Evolutionary conservation across 2,329 filamentous ascomycete species (phyloP), one percentile per base, ranked within the genome.

Genomic region (Zymoseptoria ardabiliae): DNA sequence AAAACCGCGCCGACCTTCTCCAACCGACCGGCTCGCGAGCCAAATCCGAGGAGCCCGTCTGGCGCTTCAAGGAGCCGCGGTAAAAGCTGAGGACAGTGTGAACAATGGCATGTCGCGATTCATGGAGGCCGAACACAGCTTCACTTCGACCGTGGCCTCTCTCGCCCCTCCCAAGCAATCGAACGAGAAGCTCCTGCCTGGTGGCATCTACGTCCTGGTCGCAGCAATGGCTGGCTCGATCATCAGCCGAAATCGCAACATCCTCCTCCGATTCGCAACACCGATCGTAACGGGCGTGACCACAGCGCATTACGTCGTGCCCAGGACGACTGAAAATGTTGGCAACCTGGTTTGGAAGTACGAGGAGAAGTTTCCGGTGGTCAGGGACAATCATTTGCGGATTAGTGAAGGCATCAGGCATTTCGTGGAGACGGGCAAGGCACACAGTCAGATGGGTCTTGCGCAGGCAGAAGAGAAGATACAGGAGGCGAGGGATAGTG

Each of bases 141-240:
- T 97, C 79, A 96, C 93, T 69, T 84, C 83, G 75, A 97, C 94
- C 62, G 77, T 99, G 67, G 90, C 92, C 60, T 91, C 89, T 21
- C 83, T 99, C 48, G 94, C 92, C 20, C 94, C 94, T 28, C 81
- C 91, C 45, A 87, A 87, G 70, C 88, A 93, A 76, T 90, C 86
- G 61, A 90, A 89, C 73, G 94, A 99, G 81, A 86, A 86, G 72
- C 82, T 99, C 58, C 86, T 97, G 77, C 94, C 94, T 35, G 93
- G 93, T 23, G 81, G 86, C 61, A 85, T 97, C 67, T 97, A 97
- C 78, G 91, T 97, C 53, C 83, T 97, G 28, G 92, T 99, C 53
- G 88, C 92, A 50, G 87, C 90, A 69, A 97, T 99, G 92, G 90
- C 94, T 41, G 94, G 93, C 68, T 91, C 86, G 75, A 97, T 99